Evolutionary conservation across 768 basidiomycete genomes (phyloP), one percentile per base, ranked within the genome.

Genomic region (Lactarius hengduanensis): DNA sequence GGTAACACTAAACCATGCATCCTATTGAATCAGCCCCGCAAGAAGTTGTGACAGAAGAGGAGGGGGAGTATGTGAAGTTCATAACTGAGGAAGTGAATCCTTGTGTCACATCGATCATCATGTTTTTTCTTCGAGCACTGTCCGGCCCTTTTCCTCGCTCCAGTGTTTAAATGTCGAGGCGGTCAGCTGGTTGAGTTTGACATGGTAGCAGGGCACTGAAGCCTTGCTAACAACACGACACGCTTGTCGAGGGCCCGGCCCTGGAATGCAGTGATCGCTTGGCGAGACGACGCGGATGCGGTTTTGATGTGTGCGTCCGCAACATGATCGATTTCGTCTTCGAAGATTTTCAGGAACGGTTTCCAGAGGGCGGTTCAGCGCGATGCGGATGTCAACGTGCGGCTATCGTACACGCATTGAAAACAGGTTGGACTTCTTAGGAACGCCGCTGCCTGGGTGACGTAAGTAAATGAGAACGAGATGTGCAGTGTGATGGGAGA

Each of bases 261-360:
- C 61, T 75, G 67, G 73, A 80, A 79, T 15, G 74, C 72, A n/a
- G 74, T 63, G 61, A 80, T 73, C 15, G 72, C 71, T 67, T 76
- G 72, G 41, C 71, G 71, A 38, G 79, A 68, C 69, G 81, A 81
- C 53, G 80, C 78, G 63, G 80, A 80, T 1, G 79, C 74, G 3
- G 72, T 79, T 20, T 72, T 70, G 66, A 81, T 62, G 70, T 80
- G 78, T 6, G 71, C 70, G 22, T 80, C 72, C n/a, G 75, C 50
- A 20, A 70, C 67, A 16, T 62, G 47, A 45, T 74, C 68, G 22
- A 80, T 28, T 26, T 78, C 78, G 56, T 75, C 73, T 65, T 79
- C 77, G 1, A 77, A 79, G 34, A 79, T 68, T 41, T 79, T 72
- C 40, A 81, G 71, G 75, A 81, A 81, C 9, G 69, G 71, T 71